Evolutionary conservation across 768 basidiomycete genomes (phyloP).

Genomic region (Sarcodon aspratus): DNA sequence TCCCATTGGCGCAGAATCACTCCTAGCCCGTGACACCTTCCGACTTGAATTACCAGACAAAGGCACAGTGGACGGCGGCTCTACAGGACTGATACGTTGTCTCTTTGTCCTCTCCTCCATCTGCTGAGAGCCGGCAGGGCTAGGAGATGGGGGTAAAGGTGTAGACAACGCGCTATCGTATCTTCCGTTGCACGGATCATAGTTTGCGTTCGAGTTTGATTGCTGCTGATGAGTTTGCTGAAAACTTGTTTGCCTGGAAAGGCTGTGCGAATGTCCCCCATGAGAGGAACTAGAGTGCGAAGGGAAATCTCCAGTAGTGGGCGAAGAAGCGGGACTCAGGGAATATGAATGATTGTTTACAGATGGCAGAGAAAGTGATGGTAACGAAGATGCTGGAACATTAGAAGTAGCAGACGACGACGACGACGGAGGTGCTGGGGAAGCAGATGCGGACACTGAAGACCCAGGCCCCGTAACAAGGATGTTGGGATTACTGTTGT

Average conservation of each 20-base stretch:
- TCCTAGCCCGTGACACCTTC: constrained; percentile 37
- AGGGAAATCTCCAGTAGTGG: constrained; percentile 37
- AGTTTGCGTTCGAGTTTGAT: neutral
- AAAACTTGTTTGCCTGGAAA: constrained; percentile 34
- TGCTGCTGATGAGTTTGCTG: neutral
- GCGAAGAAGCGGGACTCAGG: constrained; percentile 39
- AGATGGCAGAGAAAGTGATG: neutral
- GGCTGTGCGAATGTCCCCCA: constrained; percentile 25
- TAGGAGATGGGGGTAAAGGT: constrained; percentile 21
- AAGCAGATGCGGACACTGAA: constrained; percentile 24
- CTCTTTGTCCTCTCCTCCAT: constrained; percentile 33
- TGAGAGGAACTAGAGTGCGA: constrained; percentile 12
- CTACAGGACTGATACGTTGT: constrained; percentile 28
- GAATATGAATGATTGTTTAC: constrained; percentile 13
- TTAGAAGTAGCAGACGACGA: neutral
- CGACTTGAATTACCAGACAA: constrained; percentile 7
- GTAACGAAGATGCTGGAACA: neutral
- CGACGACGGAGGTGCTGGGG: constrained; percentile 17
- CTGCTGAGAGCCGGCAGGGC: constrained; percentile 14
- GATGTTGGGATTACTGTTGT: constrained; percentile 45
- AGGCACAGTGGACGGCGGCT: constrained; percentile 2
- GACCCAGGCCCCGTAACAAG: constrained; percentile 57
- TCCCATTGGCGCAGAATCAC: constrained; percentile 58
- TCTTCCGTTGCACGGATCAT: constrained; percentile 10
- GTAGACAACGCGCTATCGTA: constrained; percentile 16